phyloP scores from a whole-genome alignment of 331 rosid genomes.

The Quercus lobata region DNA sequence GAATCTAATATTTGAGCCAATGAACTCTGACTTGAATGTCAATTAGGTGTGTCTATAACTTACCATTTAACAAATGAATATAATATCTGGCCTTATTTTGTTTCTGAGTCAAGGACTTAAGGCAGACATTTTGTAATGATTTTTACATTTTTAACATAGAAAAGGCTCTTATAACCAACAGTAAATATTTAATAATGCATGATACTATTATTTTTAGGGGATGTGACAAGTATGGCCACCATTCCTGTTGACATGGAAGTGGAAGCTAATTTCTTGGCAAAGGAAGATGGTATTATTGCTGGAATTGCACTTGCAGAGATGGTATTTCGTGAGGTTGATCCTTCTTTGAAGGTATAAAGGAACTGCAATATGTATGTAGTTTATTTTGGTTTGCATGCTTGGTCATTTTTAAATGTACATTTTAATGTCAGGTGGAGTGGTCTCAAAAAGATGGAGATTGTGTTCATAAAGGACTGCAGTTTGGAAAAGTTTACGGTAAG shows the following conservation, averaged over 20 bases:
- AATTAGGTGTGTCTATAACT: no score
- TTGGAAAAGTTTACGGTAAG: constrained; percentile 87
- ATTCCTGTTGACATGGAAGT: constrained; percentile 72
- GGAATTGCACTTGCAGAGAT: constrained; percentile 84
- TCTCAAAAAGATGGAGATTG: constrained; percentile 72
- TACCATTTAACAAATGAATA: no score
- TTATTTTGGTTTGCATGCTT: constrained; percentile 16
- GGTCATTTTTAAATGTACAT: constrained; percentile 15
- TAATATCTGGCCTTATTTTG: not conserved
- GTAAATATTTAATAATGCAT: not conserved
- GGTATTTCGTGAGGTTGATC: constrained; percentile 82
- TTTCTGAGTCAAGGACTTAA: not conserved
- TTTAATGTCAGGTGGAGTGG: constrained; percentile 78
- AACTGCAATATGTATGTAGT: constrained; percentile 14
- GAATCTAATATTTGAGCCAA: not conserved
- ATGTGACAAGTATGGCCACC: constrained; percentile 82
- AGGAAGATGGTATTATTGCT: constrained; percentile 85
- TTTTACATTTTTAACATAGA: not conserved
- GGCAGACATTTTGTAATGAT: not conserved
- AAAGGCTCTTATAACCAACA: not conserved
- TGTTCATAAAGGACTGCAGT: constrained; percentile 66
- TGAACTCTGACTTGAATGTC: no score
- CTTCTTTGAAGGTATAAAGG: constrained; percentile 63
- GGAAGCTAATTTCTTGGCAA: constrained; percentile 87
- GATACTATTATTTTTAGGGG: constrained; percentile 45